Percentiles rank a stretch among this genome's conserved stretches.
phyloP scores from a whole-genome alignment of 495 filamentous ascomycete species.

The Darksidea phi region DNA sequence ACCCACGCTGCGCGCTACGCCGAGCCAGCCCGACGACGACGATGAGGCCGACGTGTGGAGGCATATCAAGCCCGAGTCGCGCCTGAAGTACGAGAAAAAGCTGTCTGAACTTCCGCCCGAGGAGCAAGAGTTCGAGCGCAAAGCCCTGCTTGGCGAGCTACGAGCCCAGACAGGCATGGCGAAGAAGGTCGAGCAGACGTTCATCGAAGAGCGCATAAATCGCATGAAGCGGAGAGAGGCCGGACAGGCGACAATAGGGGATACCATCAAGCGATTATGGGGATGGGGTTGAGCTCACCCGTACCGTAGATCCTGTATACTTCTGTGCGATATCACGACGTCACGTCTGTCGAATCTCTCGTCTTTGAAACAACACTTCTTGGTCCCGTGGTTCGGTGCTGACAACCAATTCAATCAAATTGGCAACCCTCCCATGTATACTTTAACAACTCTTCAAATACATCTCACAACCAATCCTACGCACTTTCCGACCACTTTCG shows the following conservation, averaged over 20 bases:
- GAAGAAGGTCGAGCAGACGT: constrained; percentile 33
- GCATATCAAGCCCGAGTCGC: constrained; percentile 26
- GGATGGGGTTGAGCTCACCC: constrained; percentile 34
- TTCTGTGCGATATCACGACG: too few species aligned
- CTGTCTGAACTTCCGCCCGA: constrained; percentile 32
- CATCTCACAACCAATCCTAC: too few species aligned
- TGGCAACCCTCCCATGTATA: too few species aligned
- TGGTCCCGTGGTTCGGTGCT: too few species aligned
- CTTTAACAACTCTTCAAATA: too few species aligned
- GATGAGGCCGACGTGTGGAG: constrained; percentile 23
- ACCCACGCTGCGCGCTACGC: too few species aligned
- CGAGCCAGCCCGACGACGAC: neutral
- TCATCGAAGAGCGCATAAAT: constrained; percentile 37
- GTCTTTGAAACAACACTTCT: too few species aligned
- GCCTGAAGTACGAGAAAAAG: constrained; percentile 37
- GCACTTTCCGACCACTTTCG: too few species aligned
- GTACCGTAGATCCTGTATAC: too few species aligned
- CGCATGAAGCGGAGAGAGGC: constrained; percentile 38
- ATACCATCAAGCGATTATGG: constrained; percentile 42
- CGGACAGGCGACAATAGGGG: constrained; percentile 42
- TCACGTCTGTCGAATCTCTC: too few species aligned
- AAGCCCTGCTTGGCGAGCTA: constrained; percentile 40
- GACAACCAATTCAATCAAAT: too few species aligned
- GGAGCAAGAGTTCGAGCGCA: constrained; percentile 40
- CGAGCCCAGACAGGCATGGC: constrained; percentile 31